These are phyloP conservation scores for Trichoderma gracile DNA, from an alignment of 2,329 filamentous ascomycete species.

Conservation along the genomic window DNA sequence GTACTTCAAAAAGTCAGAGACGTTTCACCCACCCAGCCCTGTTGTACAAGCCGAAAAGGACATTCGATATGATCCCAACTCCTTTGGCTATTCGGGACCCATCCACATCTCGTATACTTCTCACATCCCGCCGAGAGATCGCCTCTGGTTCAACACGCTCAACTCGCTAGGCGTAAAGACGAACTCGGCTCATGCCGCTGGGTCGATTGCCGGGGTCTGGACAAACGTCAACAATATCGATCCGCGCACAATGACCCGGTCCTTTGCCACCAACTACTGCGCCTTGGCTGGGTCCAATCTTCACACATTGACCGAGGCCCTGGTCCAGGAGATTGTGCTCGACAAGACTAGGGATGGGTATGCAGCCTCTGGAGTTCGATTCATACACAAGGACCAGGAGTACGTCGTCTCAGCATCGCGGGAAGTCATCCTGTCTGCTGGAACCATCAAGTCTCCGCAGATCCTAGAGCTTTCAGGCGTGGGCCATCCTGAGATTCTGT, in stretches of 20 bases:
- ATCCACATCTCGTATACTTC: slow-evolving; percentile 50
- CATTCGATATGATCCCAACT: slow-evolving; percentile 42
- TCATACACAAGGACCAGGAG: slow-evolving; percentile 41
- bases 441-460: slow-evolving; percentile 58
- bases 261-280: slow-evolving; percentile 50
- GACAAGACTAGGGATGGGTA: slow-evolving; percentile 28
- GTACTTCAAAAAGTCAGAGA: slow-evolving; percentile 53
- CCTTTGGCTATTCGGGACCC: slow-evolving; percentile 49
- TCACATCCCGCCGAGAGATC: slow-evolving; percentile 45
- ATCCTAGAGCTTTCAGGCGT: slow-evolving; percentile 64
- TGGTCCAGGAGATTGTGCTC: slow-evolving; percentile 34
- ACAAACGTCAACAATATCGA: slow-evolving; percentile 53
- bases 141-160: slow-evolving; percentile 51
- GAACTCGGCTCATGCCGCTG: slow-evolving; percentile 49
- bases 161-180: slow-evolving; percentile 45
- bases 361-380: slow-evolving; percentile 38
- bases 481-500: slow-evolving; percentile 46
- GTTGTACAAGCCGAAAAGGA: slow-evolving; percentile 39
- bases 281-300: slow-evolving; percentile 47
- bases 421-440: slow-evolving; percentile 62
- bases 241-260: slow-evolving; percentile 47
- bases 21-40: slow-evolving; percentile 45
- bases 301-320: slow-evolving; percentile 38
- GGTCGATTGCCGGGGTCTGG: slow-evolving; percentile 52
- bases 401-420: slow-evolving; percentile 42